Base-by-base conservation (phyloP, 2,329 filamentous ascomycete genomes). In the Pseudocercospora cruenta region DNA sequence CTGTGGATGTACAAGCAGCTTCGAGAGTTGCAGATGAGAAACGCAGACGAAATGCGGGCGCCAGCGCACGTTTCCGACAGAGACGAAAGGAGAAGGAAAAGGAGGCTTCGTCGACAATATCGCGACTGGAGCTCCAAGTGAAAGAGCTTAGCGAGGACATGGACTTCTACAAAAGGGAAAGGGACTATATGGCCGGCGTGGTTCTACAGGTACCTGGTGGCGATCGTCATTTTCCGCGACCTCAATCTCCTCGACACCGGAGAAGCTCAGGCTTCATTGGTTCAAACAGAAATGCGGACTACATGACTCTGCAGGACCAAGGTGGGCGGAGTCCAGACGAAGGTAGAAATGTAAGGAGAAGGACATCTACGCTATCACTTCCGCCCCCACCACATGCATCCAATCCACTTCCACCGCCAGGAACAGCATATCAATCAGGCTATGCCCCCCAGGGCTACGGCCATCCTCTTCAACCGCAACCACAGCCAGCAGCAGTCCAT, bases 21-120 rank as follows among this genome's bases (percentile, higher is more conserved):
- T 96, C 93, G 12, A 90, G 89, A 71, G 88, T 92, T 72, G 91
- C 92, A 45, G 91, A 95, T 74, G 92, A 96, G 78, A 96, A 95
- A 80, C 85, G 93, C 63, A 90, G 91, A 77, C 87, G 92, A 60
- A 96, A 96, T 74, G 93, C 93, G 47, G 91, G 91, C 57, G 93
- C 93, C 5, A 96, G 92, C 64, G 92, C 92, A 57, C 86, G 93
- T 66, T 95, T 96, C 70, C 87, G 93, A 63, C 88, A 89, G 74
- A 86, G 93, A 66, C 89, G 93, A 75, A 96, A 96, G 80, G 91
- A 93, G 74, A 90, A 91, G 77, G 91, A 94, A 76, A 87, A 87
- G 72, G 90, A 93, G 76, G 90, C 90, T 64, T 87, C 87, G 16
- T 84, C 85, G 62, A 89, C 86, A 58, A 88, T 94, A 69, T 84